These are phyloP conservation scores for Syzygium grande DNA, from an alignment of 345 rosid genomes.

Conservation along the genomic window DNA sequence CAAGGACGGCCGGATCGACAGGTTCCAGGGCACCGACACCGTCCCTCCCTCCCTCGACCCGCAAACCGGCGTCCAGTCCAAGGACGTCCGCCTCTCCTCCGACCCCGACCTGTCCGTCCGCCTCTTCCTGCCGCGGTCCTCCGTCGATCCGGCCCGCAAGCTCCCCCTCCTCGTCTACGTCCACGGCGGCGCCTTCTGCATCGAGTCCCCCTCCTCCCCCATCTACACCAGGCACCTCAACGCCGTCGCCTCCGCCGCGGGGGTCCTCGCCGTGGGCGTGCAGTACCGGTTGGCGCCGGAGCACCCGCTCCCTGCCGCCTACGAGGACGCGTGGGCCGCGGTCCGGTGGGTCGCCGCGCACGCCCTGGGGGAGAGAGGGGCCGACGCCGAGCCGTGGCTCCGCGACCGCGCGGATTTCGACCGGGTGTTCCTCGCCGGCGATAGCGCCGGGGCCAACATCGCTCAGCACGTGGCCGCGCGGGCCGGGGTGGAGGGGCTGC, in stretches of 20 bases:
- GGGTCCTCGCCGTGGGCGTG: conserved; percentile 24
- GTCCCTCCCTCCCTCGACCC: conserved; percentile 11
- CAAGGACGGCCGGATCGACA: conserved; percentile 17
- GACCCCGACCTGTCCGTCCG: conserved; percentile 13
- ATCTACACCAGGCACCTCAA: conserved; percentile 8
- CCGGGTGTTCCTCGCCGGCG: conserved; percentile 24
- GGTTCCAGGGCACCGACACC: not conserved
- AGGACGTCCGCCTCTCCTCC: conserved; percentile 13
- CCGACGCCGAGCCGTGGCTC: conserved; percentile 25
- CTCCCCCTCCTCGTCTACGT: conserved; percentile 22
- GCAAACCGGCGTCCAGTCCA: conserved; percentile 7
- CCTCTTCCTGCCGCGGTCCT: conserved; percentile 7
- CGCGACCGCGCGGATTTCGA: conserved; percentile 19
- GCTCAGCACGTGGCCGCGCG: conserved; percentile 16
- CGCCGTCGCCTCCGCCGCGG: conserved; percentile 14
- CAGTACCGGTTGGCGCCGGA: conserved; percentile 45
- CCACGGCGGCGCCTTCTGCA: conserved; percentile 18
- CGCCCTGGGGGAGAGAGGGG: not conserved
- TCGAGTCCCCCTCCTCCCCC: conserved; percentile 17
- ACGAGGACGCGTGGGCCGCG: conserved; percentile 38
- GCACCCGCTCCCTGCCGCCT: conserved; percentile 21
- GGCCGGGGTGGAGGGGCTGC: conserved; percentile 9
- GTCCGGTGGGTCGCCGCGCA: conserved; percentile 29
- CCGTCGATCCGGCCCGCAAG: not conserved
- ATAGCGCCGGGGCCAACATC: conserved; percentile 39